Conservation (phyloP, 108 stramenopile genomes). For the Cylindrotheca closterium region DNA sequence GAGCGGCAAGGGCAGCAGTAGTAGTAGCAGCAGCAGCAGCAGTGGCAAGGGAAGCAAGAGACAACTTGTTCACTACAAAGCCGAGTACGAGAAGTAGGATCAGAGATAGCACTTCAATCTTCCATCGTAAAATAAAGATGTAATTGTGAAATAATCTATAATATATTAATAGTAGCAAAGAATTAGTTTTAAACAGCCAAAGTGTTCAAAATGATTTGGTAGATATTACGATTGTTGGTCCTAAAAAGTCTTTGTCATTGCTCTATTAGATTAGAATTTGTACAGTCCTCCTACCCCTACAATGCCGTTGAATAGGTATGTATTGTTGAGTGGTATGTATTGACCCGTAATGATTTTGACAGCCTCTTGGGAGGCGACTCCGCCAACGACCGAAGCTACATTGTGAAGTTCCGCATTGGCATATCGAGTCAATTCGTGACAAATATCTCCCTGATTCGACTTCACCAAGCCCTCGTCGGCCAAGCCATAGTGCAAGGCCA, state of each 20-base stretch:
- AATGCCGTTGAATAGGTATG: conserved; percentile 96
- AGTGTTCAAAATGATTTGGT: too few species aligned
- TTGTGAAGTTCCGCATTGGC: conserved; percentile 88
- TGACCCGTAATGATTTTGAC: conserved; percentile 95
- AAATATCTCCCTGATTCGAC: conserved; percentile 1
- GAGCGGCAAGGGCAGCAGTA: too few species aligned
- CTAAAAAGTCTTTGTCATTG: conserved; percentile 3
- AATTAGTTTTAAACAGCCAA: too few species aligned
- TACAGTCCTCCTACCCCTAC: conserved; percentile 82
- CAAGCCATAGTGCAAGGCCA: conserved; percentile 47
- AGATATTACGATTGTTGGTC: too few species aligned
- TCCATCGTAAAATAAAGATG: too few species aligned
- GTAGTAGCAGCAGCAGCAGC: too few species aligned
- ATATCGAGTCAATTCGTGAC: conserved; percentile 79
- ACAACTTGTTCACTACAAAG: too few species aligned
- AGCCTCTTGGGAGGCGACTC: conserved; percentile 93
- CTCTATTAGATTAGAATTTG: conserved; percentile 63
- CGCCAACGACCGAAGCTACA: conserved; percentile 88
- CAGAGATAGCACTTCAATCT: too few species aligned
- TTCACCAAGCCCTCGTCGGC: conserved; percentile 43
- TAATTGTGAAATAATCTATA: too few species aligned
- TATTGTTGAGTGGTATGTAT: conserved; percentile 88
- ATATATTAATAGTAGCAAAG: too few species aligned
- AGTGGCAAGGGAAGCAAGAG: too few species aligned
- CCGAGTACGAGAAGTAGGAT: too few species aligned